These are phyloP conservation scores for Exobasidium rhododendri DNA, from an alignment of 1,284 basidiomycete species.

Conservation along the genomic window DNA sequence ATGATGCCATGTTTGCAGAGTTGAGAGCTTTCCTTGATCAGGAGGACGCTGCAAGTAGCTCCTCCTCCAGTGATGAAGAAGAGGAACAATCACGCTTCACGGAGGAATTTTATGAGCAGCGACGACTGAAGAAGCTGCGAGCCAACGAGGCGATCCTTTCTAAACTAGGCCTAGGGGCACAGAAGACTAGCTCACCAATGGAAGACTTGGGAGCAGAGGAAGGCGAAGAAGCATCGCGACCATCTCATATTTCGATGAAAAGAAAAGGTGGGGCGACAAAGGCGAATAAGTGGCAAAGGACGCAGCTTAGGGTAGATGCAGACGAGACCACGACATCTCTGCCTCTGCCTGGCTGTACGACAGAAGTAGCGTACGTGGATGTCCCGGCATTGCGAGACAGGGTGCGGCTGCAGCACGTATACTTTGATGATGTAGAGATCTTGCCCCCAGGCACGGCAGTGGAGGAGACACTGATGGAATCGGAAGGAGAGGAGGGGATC, in stretches of 20 bases:
- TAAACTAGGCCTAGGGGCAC: conserved; percentile 21
- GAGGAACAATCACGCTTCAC: not conserved
- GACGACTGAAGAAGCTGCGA: conserved; percentile 23
- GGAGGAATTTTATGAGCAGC: conserved; percentile 26
- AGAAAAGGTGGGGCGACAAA: not conserved
- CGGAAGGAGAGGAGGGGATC: not conserved
- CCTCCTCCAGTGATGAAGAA: not conserved
- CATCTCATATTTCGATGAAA: not conserved
- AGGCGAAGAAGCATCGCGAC: not conserved
- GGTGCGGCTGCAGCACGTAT: not conserved
- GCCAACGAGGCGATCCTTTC: conserved; percentile 25
- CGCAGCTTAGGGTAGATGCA: not conserved
- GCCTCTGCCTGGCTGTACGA: conserved; percentile 1
- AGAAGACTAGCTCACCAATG: not conserved
- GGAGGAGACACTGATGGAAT: not conserved
- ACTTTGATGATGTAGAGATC: not conserved
- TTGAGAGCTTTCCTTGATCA: not conserved
- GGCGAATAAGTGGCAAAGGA: not conserved
- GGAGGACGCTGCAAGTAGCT: not conserved
- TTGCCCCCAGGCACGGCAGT: not conserved
- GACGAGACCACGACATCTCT: conserved; percentile 1
- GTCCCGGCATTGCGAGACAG: conserved; percentile 13
- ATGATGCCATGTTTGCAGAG: not conserved
- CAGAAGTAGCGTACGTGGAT: conserved; percentile 12
- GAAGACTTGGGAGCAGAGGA: not conserved